Evolutionary conservation across 2,329 filamentous ascomycete genomes (phyloP).

Genomic region (Gaeumannomyces tritici): DNA sequence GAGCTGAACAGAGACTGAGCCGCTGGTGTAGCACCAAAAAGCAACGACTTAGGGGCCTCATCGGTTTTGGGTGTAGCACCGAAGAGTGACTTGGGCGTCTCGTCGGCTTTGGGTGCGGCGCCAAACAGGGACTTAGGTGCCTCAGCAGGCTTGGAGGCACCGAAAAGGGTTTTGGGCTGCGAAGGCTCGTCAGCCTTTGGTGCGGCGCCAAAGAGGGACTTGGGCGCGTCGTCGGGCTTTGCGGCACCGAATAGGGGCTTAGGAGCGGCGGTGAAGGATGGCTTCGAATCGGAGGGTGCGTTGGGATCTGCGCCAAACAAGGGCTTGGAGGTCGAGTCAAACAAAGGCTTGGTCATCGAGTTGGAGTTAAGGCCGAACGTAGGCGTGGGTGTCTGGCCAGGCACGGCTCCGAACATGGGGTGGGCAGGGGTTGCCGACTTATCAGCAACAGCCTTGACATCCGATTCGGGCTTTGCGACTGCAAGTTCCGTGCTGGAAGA

Average conservation of each 20-base stretch:
- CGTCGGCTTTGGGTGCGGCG: slow-evolving; percentile 1
- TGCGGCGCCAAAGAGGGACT: slow-evolving; percentile 24
- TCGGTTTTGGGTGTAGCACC: slow-evolving; percentile 2
- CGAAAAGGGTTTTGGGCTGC: too few species aligned
- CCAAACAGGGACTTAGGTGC: slow-evolving; percentile 6
- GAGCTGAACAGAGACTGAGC: slow-evolving; percentile 17
- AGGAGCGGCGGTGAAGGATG: slow-evolving; percentile 25
- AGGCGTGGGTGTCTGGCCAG: neutral
- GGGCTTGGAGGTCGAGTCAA: slow-evolving; percentile 7
- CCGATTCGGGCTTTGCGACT: neutral
- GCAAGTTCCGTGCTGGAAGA: neutral
- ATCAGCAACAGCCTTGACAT: neutral
- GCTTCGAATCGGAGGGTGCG: slow-evolving; percentile 6
- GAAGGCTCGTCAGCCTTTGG: neutral
- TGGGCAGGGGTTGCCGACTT: neutral
- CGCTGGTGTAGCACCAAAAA: too few species aligned
- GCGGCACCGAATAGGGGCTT: too few species aligned
- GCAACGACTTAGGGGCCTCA: too few species aligned
- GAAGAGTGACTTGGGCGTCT: neutral
- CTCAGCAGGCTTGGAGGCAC: slow-evolving; percentile 2
- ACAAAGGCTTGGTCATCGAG: slow-evolving; percentile 8
- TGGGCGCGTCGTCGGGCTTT: slow-evolving; percentile 11
- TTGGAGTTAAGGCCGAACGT: neutral
- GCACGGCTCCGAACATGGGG: slow-evolving; percentile 2
- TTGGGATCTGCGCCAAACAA: slow-evolving; percentile 7